Evolutionary conservation across 2,329 filamentous ascomycete species (phyloP).

Genomic region (Nemania abortiva): DNA sequence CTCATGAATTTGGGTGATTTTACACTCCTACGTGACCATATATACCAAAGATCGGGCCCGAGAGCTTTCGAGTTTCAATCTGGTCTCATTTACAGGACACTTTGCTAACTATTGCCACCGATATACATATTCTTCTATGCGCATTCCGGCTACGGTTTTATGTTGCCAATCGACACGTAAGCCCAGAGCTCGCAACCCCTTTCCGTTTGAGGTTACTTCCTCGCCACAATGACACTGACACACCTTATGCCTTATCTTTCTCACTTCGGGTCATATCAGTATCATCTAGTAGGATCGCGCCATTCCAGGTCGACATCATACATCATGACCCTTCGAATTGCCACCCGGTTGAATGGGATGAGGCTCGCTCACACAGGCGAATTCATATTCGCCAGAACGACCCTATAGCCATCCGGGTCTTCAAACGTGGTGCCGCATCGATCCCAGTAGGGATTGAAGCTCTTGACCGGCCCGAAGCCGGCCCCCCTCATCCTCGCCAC

Average conservation of each 20-base stretch:
- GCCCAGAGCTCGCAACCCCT: neutral
- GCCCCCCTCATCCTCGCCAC: conserved; percentile 31
- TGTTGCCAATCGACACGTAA: neutral
- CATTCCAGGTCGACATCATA: neutral
- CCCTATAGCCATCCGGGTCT: conserved; percentile 38
- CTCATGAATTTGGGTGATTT: neutral
- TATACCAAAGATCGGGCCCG: neutral
- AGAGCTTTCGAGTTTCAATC: neutral
- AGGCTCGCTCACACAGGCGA: conserved; percentile 34
- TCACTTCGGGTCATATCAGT: neutral
- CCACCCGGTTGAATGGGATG: neutral
- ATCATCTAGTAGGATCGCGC: neutral
- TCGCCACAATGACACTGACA: neutral
- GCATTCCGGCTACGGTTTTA: neutral
- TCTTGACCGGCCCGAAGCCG: conserved; percentile 35
- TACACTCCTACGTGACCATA: neutral
- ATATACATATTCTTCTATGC: neutral
- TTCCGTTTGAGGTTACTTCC: neutral
- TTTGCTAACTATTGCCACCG: neutral
- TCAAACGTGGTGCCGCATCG: conserved; percentile 37
- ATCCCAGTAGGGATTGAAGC: conserved; percentile 40
- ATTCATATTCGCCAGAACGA: conserved; percentile 38
- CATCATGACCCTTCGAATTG: too few species aligned
- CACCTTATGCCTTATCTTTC: conserved; percentile 3
- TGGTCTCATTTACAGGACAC: neutral